Base-by-base conservation (phyloP, 176 grass and related monocot genomes). In the Pontederia crassipes region DNA sequence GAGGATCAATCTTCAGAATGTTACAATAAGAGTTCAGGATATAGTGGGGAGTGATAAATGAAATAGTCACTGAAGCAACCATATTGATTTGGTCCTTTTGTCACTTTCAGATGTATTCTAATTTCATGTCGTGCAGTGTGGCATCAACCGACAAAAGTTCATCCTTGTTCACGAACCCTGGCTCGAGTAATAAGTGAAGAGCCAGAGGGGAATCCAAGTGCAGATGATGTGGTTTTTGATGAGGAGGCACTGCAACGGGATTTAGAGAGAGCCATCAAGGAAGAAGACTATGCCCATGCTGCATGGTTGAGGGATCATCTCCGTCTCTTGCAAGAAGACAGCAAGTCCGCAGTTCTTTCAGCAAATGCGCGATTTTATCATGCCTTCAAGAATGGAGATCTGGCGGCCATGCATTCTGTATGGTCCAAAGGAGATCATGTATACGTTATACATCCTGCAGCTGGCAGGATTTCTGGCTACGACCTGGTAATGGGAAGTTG, bases 401-500 rank as follows among this genome's bases (percentile, higher is more conserved):
- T 90, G 2, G 78, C 69, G 0, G 68, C 83, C 53, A 87, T 90
- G 86, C 86, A 74, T 7, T 70, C 57, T 0, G 13, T 77, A 8
- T 95, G 90, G 90, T 77, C 80, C 0, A 79, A 86, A 77, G 90
- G 86, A 8, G 86, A 90, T 7, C 86, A 95, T 8, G 83, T 95
- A 11, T 84, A 81, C 10, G 90, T 90, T 8, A 80, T 95, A 58
- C 90, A 95, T 69, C 90, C 86, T 3, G 77, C 76, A 2, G 78
- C 86, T 8, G 78, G 83, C 7, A 40, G 78, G 50, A 90, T 96
- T 51, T 71, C 81, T 0, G 83, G 86, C 10, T 82, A 90, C 53
- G 91, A 96, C n/a, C 63, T 82, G 70, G 91, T 90, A 47, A 90
- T 87, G 86, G 80, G 69, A 76, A 90, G 91, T 71, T 90, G 91